Percentiles rank a stretch among this genome's conserved stretches.
These are phyloP conservation scores for Curvularia hawaiiensis DNA, from an alignment of 2,329 filamentous ascomycete genomes.

Conservation along the genomic window DNA sequence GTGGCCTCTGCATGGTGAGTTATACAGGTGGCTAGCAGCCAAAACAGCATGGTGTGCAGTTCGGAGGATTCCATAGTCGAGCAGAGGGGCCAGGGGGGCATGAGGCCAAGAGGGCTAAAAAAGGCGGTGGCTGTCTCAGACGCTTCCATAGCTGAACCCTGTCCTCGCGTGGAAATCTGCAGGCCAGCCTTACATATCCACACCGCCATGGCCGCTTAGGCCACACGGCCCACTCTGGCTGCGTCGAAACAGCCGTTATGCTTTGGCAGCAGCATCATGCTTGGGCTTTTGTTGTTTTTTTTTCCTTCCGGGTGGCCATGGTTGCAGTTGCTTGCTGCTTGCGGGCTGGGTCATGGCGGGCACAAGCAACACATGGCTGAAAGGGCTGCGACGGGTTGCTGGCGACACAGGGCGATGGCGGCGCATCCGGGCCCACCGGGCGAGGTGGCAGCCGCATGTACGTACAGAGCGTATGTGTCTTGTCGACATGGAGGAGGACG, in stretches of 20 bases:
- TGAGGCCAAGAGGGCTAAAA: constrained; percentile 40
- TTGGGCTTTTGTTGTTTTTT: constrained; percentile 20
- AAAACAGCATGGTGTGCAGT: constrained; percentile 21
- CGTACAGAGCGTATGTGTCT: no score
- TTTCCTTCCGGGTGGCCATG: neutral
- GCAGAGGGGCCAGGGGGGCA: constrained; percentile 28
- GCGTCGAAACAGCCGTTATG: constrained; percentile 43
- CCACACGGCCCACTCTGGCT: constrained; percentile 19
- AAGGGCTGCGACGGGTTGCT: constrained; percentile 32
- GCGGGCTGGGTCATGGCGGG: constrained; percentile 8
- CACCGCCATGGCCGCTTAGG: constrained; percentile 33
- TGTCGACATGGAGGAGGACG: no score
- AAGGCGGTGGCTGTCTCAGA: constrained; percentile 44
- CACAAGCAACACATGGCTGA: constrained; percentile 21
- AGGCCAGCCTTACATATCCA: constrained; percentile 45
- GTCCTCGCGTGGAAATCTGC: constrained; percentile 47
- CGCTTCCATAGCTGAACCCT: constrained; percentile 34
- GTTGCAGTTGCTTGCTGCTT: neutral
- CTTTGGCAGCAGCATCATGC: constrained; percentile 39
- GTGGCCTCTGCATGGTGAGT: constrained; percentile 15
- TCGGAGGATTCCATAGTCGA: constrained; percentile 41
- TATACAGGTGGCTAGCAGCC: constrained; percentile 16
- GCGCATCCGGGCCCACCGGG: constrained; percentile 27
- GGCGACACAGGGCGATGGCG: constrained; percentile 34
- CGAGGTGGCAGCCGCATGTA: constrained; percentile 12